These are phyloP conservation scores for Aspergillus panamensis DNA, from an alignment of 495 filamentous ascomycete species.

Conservation along the genomic window DNA sequence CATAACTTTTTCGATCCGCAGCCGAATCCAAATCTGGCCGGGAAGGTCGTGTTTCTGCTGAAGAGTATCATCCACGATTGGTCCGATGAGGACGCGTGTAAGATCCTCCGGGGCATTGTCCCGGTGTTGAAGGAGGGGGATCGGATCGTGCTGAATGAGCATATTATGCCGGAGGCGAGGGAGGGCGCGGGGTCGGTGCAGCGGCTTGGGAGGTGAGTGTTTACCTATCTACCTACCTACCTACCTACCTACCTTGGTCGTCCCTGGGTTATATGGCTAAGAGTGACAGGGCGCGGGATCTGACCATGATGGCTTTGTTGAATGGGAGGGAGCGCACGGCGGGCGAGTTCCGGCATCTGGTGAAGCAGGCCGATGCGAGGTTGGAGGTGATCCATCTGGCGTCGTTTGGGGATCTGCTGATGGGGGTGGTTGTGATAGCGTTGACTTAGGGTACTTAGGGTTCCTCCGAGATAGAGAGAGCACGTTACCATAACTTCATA, in stretches of 20 bases:
- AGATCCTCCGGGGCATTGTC: neutral
- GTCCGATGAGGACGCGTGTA: neutral
- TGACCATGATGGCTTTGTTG: neutral
- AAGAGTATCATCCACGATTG: neutral
- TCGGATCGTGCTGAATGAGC: neutral
- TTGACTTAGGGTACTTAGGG: too few species aligned
- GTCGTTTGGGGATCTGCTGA: too few species aligned
- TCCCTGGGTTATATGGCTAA: too few species aligned
- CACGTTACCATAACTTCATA: too few species aligned
- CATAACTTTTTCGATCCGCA: neutral
- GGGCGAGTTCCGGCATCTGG: neutral
- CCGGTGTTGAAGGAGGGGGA: neutral
- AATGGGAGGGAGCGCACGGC: neutral
- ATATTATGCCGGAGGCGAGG: neutral
- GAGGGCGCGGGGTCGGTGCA: neutral
- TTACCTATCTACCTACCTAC: too few species aligned
- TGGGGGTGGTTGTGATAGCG: too few species aligned
- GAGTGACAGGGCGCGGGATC: neutral
- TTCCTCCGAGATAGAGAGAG: too few species aligned
- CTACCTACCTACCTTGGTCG: too few species aligned
- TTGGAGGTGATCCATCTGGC: neutral
- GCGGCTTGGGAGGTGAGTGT: neutral
- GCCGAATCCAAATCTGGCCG: neutral
- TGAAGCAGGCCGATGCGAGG: neutral
- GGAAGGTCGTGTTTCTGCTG: neutral